Evolutionary conservation across 768 basidiomycete species (phyloP), one percentile per base, ranked within the genome.

Genomic region (Phlegmacium glaucopus): DNA sequence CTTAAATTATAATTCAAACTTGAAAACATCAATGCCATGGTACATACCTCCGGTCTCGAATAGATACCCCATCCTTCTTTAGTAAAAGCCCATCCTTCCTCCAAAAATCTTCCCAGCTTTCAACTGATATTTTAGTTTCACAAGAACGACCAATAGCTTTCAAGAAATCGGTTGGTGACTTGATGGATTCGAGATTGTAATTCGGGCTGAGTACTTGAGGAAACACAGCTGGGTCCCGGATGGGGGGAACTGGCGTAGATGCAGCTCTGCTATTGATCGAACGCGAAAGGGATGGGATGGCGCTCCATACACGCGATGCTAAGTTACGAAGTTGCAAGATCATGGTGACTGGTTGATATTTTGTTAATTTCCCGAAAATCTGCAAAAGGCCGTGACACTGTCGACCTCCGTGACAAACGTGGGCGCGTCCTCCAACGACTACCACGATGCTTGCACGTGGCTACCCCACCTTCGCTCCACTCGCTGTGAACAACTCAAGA

Each of bases 81-180:
- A 93, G 60, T 18, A 77, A 74, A 35, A 61, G 53, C 16, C 86
- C 78, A 30, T 78, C 69, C 47, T 75, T 68, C 41, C 70, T 73
- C 86, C 88, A 92, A 34, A 93, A 72, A 26, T 80, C 75, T 2
- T 82, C 78, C 90, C 90, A 93, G n/a, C 64, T 68, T 35, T 82
- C 81, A 9, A 76, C 64, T 3, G 75, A 68, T 26, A 90, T 52
- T 64, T 90, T 90, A 1, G 75, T 80, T 30, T 87, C 82, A 3
- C 76, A 67, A 6, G 73, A 72, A 18, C 90, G 76, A 16, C 90
- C 90, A 52, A 93, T 89, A 22, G 83, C 77, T 49, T 78, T 79
- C 53, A 93, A 71, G 55, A 93, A 90, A 22, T 77, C 82, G 26
- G 68, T 67, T 6, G 87, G 78, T 3, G 81, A 78, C 29, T 44